These are phyloP conservation scores for Avena sativa DNA, from an alignment of 176 grass and related monocot genomes.

Conservation along the genomic window DNA sequence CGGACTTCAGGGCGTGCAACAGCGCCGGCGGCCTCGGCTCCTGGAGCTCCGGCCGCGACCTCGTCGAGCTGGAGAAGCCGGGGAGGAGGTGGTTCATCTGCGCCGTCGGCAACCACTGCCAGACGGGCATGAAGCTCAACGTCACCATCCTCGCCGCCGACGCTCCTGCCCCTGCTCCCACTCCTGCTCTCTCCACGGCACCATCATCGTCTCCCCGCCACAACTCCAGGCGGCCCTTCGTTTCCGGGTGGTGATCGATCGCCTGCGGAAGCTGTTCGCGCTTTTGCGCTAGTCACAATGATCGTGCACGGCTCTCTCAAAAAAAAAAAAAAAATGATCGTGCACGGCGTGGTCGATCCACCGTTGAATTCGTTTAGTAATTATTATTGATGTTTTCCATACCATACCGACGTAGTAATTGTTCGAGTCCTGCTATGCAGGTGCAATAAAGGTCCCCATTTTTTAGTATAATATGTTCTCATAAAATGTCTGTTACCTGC, in stretches of 20 bases:
- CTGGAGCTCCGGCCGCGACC: slow-evolving; percentile 29
- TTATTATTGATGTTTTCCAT: not conserved
- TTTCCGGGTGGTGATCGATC: slow-evolving; percentile 11
- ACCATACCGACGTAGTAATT: not conserved
- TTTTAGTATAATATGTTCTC: not conserved
- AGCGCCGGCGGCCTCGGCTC: not conserved
- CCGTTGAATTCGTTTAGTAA: not conserved
- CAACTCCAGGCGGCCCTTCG: not conserved
- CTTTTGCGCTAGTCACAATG: not conserved
- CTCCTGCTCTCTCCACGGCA: not conserved
- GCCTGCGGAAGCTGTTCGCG: not conserved
- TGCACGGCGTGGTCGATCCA: not conserved
- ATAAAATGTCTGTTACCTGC: no score
- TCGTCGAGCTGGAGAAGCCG: not conserved
- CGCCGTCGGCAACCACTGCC: slow-evolving; percentile 42
- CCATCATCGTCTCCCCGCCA: not conserved
- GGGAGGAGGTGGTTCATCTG: slow-evolving; percentile 48
- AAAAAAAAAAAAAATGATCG: no score
- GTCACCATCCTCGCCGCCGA: slow-evolving; percentile 30
- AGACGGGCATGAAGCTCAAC: slow-evolving; percentile 47
- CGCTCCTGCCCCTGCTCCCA: not conserved
- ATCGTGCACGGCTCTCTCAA: not conserved
- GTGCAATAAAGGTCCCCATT: not conserved
- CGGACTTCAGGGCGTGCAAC: slow-evolving; percentile 40
- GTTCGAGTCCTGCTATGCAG: not conserved